Evolutionary conservation across 495 filamentous ascomycete species (phyloP).

Genomic region (Mytilinidion resinicola): DNA sequence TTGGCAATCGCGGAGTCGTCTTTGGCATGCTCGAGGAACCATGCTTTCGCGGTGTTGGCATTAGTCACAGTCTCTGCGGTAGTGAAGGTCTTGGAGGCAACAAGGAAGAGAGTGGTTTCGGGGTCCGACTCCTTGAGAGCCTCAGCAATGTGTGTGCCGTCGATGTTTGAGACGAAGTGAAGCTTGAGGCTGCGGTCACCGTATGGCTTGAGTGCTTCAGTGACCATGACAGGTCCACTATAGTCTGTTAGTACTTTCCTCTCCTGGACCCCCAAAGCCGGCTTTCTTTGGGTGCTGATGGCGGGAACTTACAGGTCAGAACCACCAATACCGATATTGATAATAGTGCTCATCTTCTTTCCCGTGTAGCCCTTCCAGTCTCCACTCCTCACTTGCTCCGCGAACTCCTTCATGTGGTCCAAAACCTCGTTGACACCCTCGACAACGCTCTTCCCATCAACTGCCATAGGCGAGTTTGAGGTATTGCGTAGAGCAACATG

Average conservation of each 20-base stretch:
- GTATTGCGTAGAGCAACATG: constrained; percentile 90
- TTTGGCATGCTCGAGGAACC: constrained; percentile 87
- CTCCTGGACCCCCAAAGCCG: too few species aligned
- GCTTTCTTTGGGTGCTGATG: not conserved
- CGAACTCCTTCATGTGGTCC: constrained; percentile 96
- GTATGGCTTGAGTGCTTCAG: constrained; percentile 92
- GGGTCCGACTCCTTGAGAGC: constrained; percentile 82
- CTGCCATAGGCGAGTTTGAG: constrained; percentile 76
- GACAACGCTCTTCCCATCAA: constrained; percentile 92
- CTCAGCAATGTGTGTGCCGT: constrained; percentile 95
- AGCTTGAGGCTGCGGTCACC: constrained; percentile 74
- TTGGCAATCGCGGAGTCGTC: constrained; percentile 76
- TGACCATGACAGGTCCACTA: constrained; percentile 97
- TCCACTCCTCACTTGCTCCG: constrained; percentile 85
- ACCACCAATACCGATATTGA: constrained; percentile 98
- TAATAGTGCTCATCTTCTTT: constrained; percentile 90
- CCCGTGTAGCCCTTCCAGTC: constrained; percentile 99
- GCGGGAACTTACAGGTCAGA: constrained; percentile 76
- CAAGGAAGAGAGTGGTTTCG: constrained; percentile 93
- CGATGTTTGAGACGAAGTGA: constrained; percentile 99
- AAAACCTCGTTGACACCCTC: constrained; percentile 88
- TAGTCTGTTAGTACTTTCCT: too few species aligned
- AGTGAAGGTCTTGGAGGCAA: constrained; percentile 99
- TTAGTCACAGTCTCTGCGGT: constrained; percentile 96
- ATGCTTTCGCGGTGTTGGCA: constrained; percentile 90